These are phyloP conservation scores for Curvularia hawaiiensis DNA, from an alignment of 2,329 filamentous ascomycete species.

Conservation along the genomic window DNA sequence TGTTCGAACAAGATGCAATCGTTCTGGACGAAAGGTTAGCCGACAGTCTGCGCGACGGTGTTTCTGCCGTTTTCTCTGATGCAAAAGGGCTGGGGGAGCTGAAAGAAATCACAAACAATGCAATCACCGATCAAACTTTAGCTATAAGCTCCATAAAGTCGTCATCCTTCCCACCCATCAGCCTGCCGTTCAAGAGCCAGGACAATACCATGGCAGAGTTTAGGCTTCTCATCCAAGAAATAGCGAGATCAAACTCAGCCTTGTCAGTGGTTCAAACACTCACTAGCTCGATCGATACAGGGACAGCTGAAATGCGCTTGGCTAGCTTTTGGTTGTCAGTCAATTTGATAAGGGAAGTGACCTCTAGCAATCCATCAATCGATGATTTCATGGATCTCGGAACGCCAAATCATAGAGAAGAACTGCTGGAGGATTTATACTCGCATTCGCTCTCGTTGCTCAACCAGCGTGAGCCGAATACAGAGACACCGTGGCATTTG, in stretches of 20 bases:
- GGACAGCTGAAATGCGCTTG: conserved; percentile 63
- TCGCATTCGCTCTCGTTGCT: conserved; percentile 69
- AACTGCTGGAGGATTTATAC: conserved; percentile 67
- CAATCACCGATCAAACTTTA: conserved; percentile 22
- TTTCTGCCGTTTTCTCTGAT: conserved; percentile 58
- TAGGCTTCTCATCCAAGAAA: conserved; percentile 62
- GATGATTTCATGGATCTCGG: conserved; percentile 70
- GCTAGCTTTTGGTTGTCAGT: conserved; percentile 82
- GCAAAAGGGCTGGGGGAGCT: conserved; percentile 34
- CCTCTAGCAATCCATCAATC: conserved; percentile 59
- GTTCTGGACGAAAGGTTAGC: conserved; percentile 71
- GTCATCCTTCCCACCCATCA: conserved; percentile 61
- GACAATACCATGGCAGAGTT: conserved; percentile 67
- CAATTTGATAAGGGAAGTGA: conserved; percentile 67
- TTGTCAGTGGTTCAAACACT: conserved; percentile 66
- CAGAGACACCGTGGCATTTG: conserved; percentile 68
- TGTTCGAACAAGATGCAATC: conserved; percentile 67
- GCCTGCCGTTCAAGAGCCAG: conserved; percentile 67
- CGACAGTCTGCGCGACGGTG: conserved; percentile 74
- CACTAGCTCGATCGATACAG: conserved; percentile 65
- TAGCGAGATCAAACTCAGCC: conserved; percentile 52
- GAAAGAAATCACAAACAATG: conserved; percentile 10
- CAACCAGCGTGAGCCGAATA: conserved; percentile 48
- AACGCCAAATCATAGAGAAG: conserved; percentile 32
- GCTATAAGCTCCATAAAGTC: conserved; percentile 26